phyloP scores from a whole-genome alignment of 176 grass and related monocot genomes.

The Tuctoria greenei region DNA sequence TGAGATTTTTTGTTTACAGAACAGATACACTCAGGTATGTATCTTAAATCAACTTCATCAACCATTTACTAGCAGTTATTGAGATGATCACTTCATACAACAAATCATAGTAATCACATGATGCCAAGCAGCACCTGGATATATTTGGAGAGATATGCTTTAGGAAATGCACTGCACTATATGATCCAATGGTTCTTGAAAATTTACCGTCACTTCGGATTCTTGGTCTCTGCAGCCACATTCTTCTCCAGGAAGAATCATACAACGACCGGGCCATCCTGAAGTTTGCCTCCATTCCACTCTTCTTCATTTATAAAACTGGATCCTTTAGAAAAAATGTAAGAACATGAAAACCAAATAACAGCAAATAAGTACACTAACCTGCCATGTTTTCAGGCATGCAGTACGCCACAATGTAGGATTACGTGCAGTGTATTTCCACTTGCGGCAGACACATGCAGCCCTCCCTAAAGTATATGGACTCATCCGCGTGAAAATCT shows the following conservation, averaged over 20 bases:
- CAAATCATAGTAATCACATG: slow-evolving; percentile 8
- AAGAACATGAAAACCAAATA: slow-evolving; percentile 10
- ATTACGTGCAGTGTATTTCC: slow-evolving; percentile 89
- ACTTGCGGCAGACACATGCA: slow-evolving; percentile 82
- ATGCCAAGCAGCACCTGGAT: not conserved
- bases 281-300: slow-evolving; percentile 73
- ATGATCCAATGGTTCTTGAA: slow-evolving; percentile 27
- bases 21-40: not conserved
- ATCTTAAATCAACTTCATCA: slow-evolving; percentile 10
- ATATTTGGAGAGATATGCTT: slow-evolving; percentile 8
- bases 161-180: slow-evolving; percentile 5
- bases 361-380: slow-evolving; percentile 35
- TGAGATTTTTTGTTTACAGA: not conserved
- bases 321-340: slow-evolving; percentile 33
- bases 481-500: slow-evolving; percentile 85
- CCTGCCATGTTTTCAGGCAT: slow-evolving; percentile 93
- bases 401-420: slow-evolving; percentile 74
- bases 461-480: slow-evolving; percentile 85
- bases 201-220: slow-evolving; percentile 75
- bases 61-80: slow-evolving; percentile 2
- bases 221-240: slow-evolving; percentile 88
- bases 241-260: slow-evolving; percentile 95
- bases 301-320: slow-evolving; percentile 48
- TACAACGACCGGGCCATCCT: slow-evolving; percentile 60
- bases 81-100: not conserved